These are phyloP conservation scores for Phytopythium helicoides DNA, from an alignment of 352 stramenopile species.

Conservation along the genomic window DNA sequence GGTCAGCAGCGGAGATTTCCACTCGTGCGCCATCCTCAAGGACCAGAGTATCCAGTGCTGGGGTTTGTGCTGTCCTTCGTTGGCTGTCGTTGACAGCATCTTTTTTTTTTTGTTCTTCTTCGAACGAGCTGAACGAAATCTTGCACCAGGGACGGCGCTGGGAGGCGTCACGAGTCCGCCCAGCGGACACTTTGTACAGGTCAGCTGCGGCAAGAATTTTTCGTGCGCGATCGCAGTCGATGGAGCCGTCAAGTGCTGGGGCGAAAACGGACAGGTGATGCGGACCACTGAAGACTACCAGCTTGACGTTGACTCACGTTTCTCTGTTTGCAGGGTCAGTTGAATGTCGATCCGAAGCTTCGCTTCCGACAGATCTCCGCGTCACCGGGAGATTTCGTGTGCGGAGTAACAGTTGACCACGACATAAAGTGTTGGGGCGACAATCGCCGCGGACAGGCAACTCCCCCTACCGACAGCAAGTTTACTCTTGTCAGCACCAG, in stretches of 20 bases:
- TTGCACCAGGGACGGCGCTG: conserved; percentile 25
- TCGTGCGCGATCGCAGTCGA: conserved; percentile 55
- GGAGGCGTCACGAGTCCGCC: conserved; percentile 35
- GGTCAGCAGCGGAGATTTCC: conserved; percentile 79
- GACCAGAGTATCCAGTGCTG: conserved; percentile 77
- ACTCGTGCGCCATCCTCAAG: conserved; percentile 79
- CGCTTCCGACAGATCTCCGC: conserved; percentile 66
- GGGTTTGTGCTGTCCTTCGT: conserved; percentile 22
- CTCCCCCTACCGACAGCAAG: conserved; percentile 36
- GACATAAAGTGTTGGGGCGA: conserved; percentile 70
- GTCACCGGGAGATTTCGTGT: conserved; percentile 59
- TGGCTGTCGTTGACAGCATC: too few species aligned
- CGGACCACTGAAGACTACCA: neutral
- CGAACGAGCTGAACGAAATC: too few species aligned
- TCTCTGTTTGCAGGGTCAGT: conserved; percentile 39
- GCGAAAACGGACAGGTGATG: conserved; percentile 53
- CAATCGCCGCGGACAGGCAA: conserved; percentile 61
- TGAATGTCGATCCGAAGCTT: conserved; percentile 30
- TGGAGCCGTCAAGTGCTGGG: conserved; percentile 56
- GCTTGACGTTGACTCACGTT: conserved; percentile 13
- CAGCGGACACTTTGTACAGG: conserved; percentile 65
- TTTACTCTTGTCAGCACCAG: conserved; percentile 71
- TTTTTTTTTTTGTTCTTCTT: too few species aligned
- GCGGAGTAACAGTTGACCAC: conserved; percentile 55
- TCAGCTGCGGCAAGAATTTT: conserved; percentile 72